Evolutionary conservation across 768 basidiomycete species (phyloP).

Genomic region (Pholiota microspora): DNA sequence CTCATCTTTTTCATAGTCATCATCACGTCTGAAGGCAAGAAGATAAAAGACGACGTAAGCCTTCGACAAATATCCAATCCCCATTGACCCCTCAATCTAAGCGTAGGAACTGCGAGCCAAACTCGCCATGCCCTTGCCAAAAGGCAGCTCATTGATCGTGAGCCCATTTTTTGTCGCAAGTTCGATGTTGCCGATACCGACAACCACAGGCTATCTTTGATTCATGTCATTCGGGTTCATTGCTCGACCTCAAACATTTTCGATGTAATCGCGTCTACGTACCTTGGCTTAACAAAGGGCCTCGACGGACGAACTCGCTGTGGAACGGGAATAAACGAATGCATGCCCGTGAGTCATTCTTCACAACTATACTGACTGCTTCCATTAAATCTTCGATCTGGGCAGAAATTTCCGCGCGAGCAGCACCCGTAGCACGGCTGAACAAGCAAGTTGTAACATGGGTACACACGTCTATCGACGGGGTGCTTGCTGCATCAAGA

Average conservation of each 20-base stretch:
- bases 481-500: conserved; percentile 8
- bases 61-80: not conserved
- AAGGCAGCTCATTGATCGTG: conserved; percentile 32
- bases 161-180: not conserved
- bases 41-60: conserved; percentile 37
- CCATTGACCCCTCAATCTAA: not conserved
- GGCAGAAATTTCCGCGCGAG: conserved; percentile 10
- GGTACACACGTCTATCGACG: conserved; percentile 16
- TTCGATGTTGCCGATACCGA: conserved; percentile 3
- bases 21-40: conserved; percentile 35
- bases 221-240: conserved; percentile 39
- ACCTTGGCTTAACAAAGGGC: conserved; percentile 45
- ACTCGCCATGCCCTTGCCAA: conserved; percentile 36
- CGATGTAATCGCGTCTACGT: conserved; percentile 45
- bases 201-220: conserved; percentile 31
- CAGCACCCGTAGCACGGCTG: not conserved
- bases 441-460: conserved; percentile 4
- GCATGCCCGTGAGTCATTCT: conserved; percentile 11
- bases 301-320: conserved; percentile 29
- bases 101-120: conserved; percentile 30
- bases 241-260: conserved; percentile 38
- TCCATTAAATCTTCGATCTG: not conserved
- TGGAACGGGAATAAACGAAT: conserved; percentile 27
- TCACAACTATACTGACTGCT: too few relatives aligned
- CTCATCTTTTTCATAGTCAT: conserved; percentile 26